Evolutionary conservation across 163 green algal species (phyloP).

Genomic region (Chloromonas sp.): DNA sequence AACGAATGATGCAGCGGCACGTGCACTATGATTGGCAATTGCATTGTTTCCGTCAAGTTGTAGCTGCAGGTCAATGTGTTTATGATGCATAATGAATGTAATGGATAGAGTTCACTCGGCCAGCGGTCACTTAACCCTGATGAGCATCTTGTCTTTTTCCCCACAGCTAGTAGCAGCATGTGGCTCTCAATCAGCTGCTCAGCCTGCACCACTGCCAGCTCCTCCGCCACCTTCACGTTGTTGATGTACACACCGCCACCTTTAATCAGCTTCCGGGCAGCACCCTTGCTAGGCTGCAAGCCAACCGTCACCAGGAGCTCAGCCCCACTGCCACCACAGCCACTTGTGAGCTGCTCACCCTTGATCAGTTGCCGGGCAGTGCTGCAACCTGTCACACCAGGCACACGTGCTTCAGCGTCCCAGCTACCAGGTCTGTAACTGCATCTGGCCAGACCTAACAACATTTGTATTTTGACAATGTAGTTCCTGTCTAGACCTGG

Average conservation of each 20-base stretch:
- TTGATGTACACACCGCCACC: slow-evolving; percentile 89
- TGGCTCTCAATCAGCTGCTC: slow-evolving; percentile 80
- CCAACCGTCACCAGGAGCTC: slow-evolving; percentile 76
- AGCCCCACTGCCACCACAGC: slow-evolving; percentile 45
- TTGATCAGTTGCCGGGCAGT: slow-evolving; percentile 72
- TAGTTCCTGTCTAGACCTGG: too few relatives aligned
- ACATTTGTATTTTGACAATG: too few relatives aligned
- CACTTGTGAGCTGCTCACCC: slow-evolving; percentile 48
- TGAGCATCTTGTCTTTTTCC: slow-evolving; percentile 99
- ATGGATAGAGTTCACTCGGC: too few relatives aligned
- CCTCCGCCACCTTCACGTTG: slow-evolving; percentile 84
- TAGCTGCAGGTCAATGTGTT: too few relatives aligned
- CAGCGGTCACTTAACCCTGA: slow-evolving; percentile 49
- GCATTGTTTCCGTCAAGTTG: too few relatives aligned
- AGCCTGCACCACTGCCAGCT: slow-evolving; percentile 53
- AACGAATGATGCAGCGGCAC: too few relatives aligned
- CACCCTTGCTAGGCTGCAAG: slow-evolving; percentile 83
- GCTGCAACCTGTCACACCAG: slow-evolving; percentile 14
- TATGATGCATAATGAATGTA: too few relatives aligned
- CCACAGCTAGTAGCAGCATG: slow-evolving; percentile 81
- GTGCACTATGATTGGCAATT: too few relatives aligned
- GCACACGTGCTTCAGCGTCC: slow-evolving; percentile 54
- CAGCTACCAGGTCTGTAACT: slow-evolving; percentile 75
- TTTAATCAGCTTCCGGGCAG: slow-evolving; percentile 54
- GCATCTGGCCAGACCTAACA: slow-evolving; percentile 41